phyloP scores from a whole-genome alignment of 805 yeast species.

The Saccharomycopsis javanensis region DNA sequence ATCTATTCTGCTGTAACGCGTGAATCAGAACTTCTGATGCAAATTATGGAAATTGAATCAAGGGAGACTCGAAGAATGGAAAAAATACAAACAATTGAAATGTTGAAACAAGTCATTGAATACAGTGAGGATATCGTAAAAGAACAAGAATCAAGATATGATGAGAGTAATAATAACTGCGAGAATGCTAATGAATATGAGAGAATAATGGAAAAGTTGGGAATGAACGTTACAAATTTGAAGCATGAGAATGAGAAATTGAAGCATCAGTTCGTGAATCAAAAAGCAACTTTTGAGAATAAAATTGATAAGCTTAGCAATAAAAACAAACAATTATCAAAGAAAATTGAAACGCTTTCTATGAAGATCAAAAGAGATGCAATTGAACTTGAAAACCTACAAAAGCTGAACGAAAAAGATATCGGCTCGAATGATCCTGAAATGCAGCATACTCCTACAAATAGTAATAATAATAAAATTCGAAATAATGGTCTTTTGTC shows the following conservation, averaged over 20 bases:
- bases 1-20: not conserved
- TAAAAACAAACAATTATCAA: not conserved
- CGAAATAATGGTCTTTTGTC: not conserved
- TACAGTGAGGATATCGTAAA: not conserved
- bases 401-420: not conserved
- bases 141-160: not conserved
- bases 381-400: not conserved
- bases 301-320: slow-evolving; percentile 7
- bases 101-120: not conserved
- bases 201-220: not conserved
- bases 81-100: not conserved
- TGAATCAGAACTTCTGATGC: not conserved
- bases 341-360: not conserved
- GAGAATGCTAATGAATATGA: not conserved
- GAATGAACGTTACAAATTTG: not conserved
- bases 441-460: not conserved
- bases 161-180: not conserved
- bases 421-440: not conserved
- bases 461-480: not conserved
- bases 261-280: slow-evolving; percentile 10
- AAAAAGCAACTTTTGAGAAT: slow-evolving; percentile 11
- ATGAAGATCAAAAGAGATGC: not conserved
- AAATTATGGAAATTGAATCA: not conserved
- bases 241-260: slow-evolving; percentile 12
- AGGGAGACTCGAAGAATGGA: not conserved